Evolutionary conservation across 2,329 filamentous ascomycete genomes (phyloP).

Genomic region (Calonectria naviculata): DNA sequence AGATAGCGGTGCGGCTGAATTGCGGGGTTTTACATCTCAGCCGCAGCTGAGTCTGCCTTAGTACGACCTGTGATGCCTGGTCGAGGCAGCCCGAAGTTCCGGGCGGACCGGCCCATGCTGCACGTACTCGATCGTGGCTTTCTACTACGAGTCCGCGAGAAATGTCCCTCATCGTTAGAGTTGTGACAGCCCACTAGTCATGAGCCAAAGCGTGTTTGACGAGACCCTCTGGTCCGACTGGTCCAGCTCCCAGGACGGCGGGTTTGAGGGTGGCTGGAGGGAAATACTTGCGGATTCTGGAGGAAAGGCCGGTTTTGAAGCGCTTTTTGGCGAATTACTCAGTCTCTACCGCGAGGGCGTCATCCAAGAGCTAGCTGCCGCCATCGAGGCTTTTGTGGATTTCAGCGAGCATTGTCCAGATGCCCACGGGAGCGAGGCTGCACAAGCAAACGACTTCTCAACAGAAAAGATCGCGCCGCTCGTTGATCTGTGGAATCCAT

Average conservation of each 20-base stretch:
- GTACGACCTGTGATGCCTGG: not conserved
- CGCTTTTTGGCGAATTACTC: not conserved
- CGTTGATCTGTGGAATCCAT: not conserved
- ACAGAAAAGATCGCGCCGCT: not conserved
- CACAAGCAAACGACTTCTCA: not conserved
- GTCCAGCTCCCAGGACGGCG: not conserved
- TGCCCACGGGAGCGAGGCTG: not conserved
- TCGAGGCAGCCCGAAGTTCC: not conserved
- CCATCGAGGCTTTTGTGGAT: not conserved
- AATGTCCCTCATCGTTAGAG: not conserved
- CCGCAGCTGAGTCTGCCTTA: not conserved
- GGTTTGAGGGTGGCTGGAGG: not conserved
- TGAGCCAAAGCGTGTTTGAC: not conserved
- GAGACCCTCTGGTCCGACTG: conserved; percentile 2
- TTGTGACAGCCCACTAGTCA: not conserved
- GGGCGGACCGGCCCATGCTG: not conserved
- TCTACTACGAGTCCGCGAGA: not conserved
- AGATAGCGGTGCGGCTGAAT: not conserved
- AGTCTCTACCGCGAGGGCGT: not conserved
- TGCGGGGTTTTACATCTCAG: not conserved
- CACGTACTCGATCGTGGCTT: not conserved
- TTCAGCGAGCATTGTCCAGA: not conserved
- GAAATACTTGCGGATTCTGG: not conserved
- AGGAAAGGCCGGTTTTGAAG: not conserved
- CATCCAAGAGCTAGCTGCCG: not conserved